phyloP scores from a whole-genome alignment of 306 rosid species.

The Glycine soja region DNA sequence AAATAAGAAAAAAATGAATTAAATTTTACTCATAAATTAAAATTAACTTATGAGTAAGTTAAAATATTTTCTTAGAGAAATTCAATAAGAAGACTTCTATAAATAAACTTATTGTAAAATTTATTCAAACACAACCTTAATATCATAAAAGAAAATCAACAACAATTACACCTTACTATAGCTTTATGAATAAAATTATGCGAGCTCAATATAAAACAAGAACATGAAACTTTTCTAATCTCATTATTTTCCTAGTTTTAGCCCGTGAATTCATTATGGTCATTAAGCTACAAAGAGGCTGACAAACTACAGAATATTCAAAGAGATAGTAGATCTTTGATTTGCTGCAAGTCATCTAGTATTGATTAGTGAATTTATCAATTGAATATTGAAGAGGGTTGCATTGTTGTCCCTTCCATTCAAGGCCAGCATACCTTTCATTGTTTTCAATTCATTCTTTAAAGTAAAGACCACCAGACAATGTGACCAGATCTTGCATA shows the following conservation, averaged over 20 bases:
- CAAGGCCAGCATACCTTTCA: constrained; percentile 60
- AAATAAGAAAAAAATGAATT: too few relatives aligned
- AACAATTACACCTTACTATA: not conserved
- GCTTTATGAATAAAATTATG: not conserved
- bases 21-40: too few relatives aligned
- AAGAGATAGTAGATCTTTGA: constrained; percentile 38
- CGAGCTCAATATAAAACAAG: not conserved
- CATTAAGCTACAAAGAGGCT: constrained; percentile 41
- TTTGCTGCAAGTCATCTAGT: constrained; percentile 36
- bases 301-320: constrained; percentile 44
- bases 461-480: constrained; percentile 60
- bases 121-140: too few relatives aligned
- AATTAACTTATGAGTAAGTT: too few relatives aligned
- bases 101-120: too few relatives aligned
- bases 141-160: not conserved
- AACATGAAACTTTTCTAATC: not conserved
- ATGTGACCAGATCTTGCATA: constrained; percentile 58
- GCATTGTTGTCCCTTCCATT: constrained; percentile 66
- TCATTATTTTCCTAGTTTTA: constrained; percentile 11
- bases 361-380: constrained; percentile 50
- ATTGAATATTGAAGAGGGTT: constrained; percentile 53
- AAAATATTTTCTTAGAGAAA: too few relatives aligned
- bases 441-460: constrained; percentile 54
- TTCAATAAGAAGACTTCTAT: too few relatives aligned
- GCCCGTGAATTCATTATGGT: constrained; percentile 50